Conservation (phyloP, 129 eudicot genomes). For the Artemisia tridentata region DNA sequence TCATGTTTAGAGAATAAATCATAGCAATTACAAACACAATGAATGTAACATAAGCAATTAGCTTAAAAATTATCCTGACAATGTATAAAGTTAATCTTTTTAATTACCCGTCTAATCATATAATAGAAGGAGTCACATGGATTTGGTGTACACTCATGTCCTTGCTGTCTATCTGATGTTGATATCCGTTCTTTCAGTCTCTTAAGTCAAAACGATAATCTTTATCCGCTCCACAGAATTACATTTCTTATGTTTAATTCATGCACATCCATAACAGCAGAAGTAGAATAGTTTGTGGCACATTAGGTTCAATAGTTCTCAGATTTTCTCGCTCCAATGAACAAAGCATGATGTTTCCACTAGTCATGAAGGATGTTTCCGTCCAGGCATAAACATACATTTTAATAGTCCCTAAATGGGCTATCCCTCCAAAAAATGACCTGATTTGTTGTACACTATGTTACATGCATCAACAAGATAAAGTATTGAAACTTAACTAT, state of each 20-base stretch:
- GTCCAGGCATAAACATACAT: slow-evolving; percentile 90
- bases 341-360: slow-evolving; percentile 90
- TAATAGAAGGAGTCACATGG: slow-evolving; percentile 93
- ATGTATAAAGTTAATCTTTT: neutral
- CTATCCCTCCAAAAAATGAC: slow-evolving; percentile 50
- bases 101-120: slow-evolving; percentile 86
- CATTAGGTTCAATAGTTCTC: slow-evolving; percentile 60
- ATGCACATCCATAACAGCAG: slow-evolving; percentile 99
- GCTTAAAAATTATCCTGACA: neutral
- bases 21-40: neutral
- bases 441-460: too few species aligned
- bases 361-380: slow-evolving; percentile 65
- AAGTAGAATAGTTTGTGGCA: slow-evolving; percentile 61
- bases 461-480: slow-evolving; percentile 36
- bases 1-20: too few species aligned
- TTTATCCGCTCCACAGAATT: slow-evolving; percentile 84
- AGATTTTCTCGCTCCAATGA: slow-evolving; percentile 68
- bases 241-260: slow-evolving; percentile 76
- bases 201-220: slow-evolving; percentile 67
- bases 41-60: neutral
- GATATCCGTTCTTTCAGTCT: slow-evolving; percentile 69
- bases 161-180: slow-evolving; percentile 84
- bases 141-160: slow-evolving; percentile 89
- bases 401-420: slow-evolving; percentile 84
- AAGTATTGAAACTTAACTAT: neutral